A percentile compares a stretch with the other conserved stretches of the same genome.
Conservation (phyloP, 1,284 basidiomycete species). For the Cryptococcus depauperatus region DNA sequence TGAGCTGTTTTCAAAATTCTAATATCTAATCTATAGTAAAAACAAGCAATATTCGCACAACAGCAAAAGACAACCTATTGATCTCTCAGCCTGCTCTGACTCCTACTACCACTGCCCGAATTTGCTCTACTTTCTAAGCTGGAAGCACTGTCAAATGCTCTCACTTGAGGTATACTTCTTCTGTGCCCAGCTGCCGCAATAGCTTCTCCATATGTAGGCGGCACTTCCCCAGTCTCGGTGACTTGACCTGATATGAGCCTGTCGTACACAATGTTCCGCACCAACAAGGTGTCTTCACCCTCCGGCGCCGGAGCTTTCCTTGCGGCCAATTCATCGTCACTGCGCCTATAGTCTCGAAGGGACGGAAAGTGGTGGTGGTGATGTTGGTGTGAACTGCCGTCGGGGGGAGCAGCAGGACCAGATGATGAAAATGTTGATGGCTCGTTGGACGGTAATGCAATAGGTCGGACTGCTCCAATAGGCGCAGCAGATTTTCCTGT, state of each 20-base stretch:
- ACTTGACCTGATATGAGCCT: constrained; percentile 58
- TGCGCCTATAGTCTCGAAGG: neutral
- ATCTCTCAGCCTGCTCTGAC: constrained; percentile 11
- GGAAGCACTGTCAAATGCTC: constrained; percentile 2
- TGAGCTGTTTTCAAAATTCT: neutral
- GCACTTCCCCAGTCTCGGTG: constrained; percentile 56
- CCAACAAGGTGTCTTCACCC: constrained; percentile 39
- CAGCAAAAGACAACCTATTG: neutral
- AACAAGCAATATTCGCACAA: neutral
- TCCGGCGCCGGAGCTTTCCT: neutral
- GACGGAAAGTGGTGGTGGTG: neutral
- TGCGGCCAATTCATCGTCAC: neutral
- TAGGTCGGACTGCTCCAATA: neutral
- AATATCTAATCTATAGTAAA: neutral
- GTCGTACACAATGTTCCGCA: constrained; percentile 45
- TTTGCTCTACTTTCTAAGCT: constrained; percentile 1
- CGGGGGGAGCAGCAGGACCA: neutral
- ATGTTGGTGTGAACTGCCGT: neutral
- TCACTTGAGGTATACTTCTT: constrained; percentile 9
- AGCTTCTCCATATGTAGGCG: constrained; percentile 54
- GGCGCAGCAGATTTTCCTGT: constrained; percentile 3
- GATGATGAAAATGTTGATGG: neutral
- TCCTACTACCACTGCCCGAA: constrained; percentile 9
- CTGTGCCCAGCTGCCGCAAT: constrained; percentile 16
- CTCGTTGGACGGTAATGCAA: neutral